A percentile compares a stretch with the other conserved stretches of the same genome.
phyloP scores from a whole-genome alignment of 805 yeast species.

The Peterozyma toletana region DNA sequence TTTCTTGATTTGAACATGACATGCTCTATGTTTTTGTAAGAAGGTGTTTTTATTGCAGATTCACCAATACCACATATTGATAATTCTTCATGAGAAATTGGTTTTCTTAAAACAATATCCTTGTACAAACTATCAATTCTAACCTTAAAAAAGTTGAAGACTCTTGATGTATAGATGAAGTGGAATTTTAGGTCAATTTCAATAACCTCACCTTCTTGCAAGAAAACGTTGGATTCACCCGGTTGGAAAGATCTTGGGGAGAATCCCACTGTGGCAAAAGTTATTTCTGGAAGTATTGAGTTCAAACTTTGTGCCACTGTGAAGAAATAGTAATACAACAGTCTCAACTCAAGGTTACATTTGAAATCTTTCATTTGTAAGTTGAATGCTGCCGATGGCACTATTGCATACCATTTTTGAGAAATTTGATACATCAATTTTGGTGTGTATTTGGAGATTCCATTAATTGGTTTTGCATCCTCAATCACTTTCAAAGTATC shows the following conservation, averaged over 20 bases:
- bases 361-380: too few species aligned
- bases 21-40: too few species aligned
- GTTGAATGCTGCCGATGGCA: not conserved
- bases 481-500: not conserved
- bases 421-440: conserved; percentile 2
- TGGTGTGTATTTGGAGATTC: conserved; percentile 1
- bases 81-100: not conserved
- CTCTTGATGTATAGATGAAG: not conserved
- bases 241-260: too few species aligned
- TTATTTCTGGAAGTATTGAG: conserved; percentile 3
- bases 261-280: not conserved
- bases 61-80: not conserved
- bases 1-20: not conserved
- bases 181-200: not conserved
- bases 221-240: not conserved
- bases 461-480: not conserved
- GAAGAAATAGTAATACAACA: not conserved
- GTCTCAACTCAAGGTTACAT: not conserved
- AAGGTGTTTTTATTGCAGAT: too few species aligned
- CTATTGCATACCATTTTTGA: conserved; percentile 1
- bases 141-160: not conserved
- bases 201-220: not conserved
- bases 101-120: conserved; percentile 3
- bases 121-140: not conserved
- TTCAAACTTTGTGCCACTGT: not conserved